phyloP scores from a whole-genome alignment of 2,329 filamentous ascomycete genomes.

The Penicillium sp. region DNA sequence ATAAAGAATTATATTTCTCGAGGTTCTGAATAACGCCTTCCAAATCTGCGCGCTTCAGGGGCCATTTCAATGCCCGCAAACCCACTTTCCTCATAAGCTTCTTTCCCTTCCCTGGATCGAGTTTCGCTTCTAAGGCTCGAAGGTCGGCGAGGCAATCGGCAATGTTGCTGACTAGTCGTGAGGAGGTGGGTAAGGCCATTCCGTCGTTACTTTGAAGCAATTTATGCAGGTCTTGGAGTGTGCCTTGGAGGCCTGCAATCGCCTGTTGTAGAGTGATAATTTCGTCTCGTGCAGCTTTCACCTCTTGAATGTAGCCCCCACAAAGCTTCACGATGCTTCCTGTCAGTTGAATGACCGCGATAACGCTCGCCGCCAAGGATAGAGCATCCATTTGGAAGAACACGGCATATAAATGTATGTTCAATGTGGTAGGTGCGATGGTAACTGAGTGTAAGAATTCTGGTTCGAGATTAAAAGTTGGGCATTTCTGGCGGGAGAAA shows the following conservation, averaged over 20 bases:
- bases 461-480: constrained; percentile 3
- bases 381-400: constrained; percentile 1
- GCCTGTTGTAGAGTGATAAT: constrained; percentile 14
- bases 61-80: constrained; percentile 29
- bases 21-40: constrained; percentile 14
- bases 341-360: constrained; percentile 20
- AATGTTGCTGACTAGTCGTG: constrained; percentile 8
- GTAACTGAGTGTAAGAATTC: constrained; percentile 1
- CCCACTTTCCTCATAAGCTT: constrained; percentile 18
- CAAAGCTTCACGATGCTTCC: constrained; percentile 18
- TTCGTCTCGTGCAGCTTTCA: constrained; percentile 19
- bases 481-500: constrained; percentile 8
- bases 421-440: constrained; percentile 4
- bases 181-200: constrained; percentile 6
- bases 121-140: constrained; percentile 6
- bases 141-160: constrained; percentile 11
- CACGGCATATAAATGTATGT: constrained; percentile 1
- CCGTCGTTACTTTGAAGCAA: constrained; percentile 6
- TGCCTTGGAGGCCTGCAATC: constrained; percentile 7
- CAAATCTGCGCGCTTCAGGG: constrained; percentile 23
- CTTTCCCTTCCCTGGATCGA: constrained; percentile 11
- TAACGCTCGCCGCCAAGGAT: constrained; percentile 18
- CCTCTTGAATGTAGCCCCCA: constrained; percentile 17
- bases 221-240: constrained; percentile 11
- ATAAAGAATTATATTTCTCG: constrained; percentile 20